These are phyloP conservation scores for Colletotrichum orbiculare DNA, from an alignment of 2,329 filamentous ascomycete genomes.

Conservation along the genomic window DNA sequence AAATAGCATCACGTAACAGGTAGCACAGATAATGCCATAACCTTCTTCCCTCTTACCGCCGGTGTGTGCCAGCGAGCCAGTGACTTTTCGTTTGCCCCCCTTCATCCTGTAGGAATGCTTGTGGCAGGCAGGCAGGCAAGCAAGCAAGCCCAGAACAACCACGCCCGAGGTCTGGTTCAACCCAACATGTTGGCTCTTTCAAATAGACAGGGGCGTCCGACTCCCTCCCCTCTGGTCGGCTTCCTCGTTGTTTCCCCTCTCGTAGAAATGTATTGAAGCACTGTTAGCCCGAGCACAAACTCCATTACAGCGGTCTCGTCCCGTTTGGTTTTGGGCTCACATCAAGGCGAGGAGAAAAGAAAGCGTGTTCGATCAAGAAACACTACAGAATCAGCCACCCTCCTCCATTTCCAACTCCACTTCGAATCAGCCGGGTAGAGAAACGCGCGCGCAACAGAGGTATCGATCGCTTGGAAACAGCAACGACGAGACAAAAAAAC, in stretches of 20 bases:
- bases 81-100: too few species aligned
- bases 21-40: conserved; percentile 34
- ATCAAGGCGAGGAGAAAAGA: background rate
- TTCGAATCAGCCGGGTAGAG: conserved; percentile 5
- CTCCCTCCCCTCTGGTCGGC: too few species aligned
- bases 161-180: too few species aligned
- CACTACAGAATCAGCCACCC: conserved; percentile 1
- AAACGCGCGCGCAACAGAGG: conserved; percentile 25
- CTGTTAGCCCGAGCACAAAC: too few species aligned
- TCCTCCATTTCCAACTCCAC: background rate
- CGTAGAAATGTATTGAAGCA: too few species aligned
- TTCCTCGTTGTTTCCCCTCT: too few species aligned
- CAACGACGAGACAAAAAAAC: background rate
- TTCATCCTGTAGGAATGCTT: too few species aligned
- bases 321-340: background rate
- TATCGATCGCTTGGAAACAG: conserved; percentile 23
- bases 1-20: conserved; percentile 32
- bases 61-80: background rate
- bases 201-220: too few species aligned
- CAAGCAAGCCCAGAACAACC: too few species aligned
- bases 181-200: too few species aligned
- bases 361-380: conserved; percentile 5
- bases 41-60: conserved; percentile 1
- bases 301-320: too few species aligned
- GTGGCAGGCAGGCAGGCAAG: too few species aligned